Percentiles rank a stretch among this genome's conserved stretches.
These are phyloP conservation scores for Cordyceps fumosorosea DNA, from an alignment of 2,329 filamentous ascomycete species.

Conservation along the genomic window DNA sequence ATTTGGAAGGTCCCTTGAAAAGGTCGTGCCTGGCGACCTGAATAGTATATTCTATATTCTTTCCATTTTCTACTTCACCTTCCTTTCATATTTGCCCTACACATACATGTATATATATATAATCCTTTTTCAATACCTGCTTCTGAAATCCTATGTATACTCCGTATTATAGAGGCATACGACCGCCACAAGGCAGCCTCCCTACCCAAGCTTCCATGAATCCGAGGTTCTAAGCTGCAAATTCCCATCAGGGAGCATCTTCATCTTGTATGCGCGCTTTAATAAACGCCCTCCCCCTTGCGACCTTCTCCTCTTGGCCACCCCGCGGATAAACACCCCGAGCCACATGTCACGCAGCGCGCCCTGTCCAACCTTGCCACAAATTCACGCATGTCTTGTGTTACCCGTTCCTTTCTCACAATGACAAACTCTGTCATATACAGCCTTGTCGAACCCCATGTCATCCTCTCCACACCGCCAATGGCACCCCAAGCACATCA, in stretches of 20 bases:
- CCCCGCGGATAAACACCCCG: not conserved
- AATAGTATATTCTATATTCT: too few relatives aligned
- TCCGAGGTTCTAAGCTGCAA: too few relatives aligned
- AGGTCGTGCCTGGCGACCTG: too few relatives aligned
- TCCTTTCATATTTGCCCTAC: too few relatives aligned
- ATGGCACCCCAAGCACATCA: not conserved
- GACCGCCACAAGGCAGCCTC: not conserved
- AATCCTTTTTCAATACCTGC: too few relatives aligned
- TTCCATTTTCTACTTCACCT: too few relatives aligned
- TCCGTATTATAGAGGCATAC: too few relatives aligned
- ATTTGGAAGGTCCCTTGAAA: too few relatives aligned
- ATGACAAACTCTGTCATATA: not conserved
- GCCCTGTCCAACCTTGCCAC: too few relatives aligned
- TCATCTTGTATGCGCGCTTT: not conserved
- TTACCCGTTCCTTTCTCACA: not conserved
- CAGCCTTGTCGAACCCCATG: not conserved
- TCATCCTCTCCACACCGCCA: not conserved
- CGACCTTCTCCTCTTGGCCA: not conserved
- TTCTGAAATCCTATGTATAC: too few relatives aligned
- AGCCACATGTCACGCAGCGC: not conserved
- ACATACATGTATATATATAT: too few relatives aligned
- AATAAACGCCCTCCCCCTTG: not conserved
- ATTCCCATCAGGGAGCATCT: not conserved
- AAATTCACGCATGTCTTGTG: not conserved
- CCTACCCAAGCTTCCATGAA: not conserved